Conservation (phyloP, 1,139 yeast genomes). For the Scheffersomyces parashehatae region DNA sequence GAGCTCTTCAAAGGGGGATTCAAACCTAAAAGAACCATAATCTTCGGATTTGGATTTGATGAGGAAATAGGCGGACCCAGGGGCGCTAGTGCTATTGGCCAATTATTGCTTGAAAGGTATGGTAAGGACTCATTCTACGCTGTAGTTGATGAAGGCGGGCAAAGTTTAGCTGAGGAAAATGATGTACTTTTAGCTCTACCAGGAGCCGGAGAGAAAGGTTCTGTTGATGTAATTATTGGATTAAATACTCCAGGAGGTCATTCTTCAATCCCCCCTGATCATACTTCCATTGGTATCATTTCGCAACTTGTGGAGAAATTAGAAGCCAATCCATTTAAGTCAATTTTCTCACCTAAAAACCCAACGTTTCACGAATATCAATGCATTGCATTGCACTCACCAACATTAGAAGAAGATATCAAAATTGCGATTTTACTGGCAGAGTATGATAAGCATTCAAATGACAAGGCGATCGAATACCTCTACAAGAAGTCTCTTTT, state of each 20-base stretch:
- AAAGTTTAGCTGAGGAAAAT: slow-evolving; percentile 7
- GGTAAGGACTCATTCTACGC: slow-evolving; percentile 15
- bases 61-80: slow-evolving; percentile 16
- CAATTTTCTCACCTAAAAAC: slow-evolving; percentile 13
- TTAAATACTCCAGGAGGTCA: slow-evolving; percentile 19
- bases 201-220: slow-evolving; percentile 18
- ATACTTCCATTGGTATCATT: slow-evolving; percentile 18
- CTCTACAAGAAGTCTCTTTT: slow-evolving; percentile 14
- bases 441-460: slow-evolving; percentile 33
- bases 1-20: slow-evolving; percentile 9
- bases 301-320: slow-evolving; percentile 14
- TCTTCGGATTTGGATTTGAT: slow-evolving; percentile 18
- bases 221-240: slow-evolving; percentile 12
- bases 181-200: slow-evolving; percentile 11
- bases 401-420: slow-evolving; percentile 13
- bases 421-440: slow-evolving; percentile 35
- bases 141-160: slow-evolving; percentile 18
- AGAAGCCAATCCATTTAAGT: slow-evolving; percentile 13
- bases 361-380: slow-evolving; percentile 17
- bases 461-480: slow-evolving; percentile 23
- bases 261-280: slow-evolving; percentile 18
- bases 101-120: slow-evolving; percentile 11
- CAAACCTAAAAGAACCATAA: slow-evolving; percentile 12
- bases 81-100: slow-evolving; percentile 12
- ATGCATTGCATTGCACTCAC: slow-evolving; percentile 16